Evolutionary conservation across 768 basidiomycete species (phyloP), one percentile per base, ranked within the genome.

Genomic region (Tulasnella sp.): DNA sequence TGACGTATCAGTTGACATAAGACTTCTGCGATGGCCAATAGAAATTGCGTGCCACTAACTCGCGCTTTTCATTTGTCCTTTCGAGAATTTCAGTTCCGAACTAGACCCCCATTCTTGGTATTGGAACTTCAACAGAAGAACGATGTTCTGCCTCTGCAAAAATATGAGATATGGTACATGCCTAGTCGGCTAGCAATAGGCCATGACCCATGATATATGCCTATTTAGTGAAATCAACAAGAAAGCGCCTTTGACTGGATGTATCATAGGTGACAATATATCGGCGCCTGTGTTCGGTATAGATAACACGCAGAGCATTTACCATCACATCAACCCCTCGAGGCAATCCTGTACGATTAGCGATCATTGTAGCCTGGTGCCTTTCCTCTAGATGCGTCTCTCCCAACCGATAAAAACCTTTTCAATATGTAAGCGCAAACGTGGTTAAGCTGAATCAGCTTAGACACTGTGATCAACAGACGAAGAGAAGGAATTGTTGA

Each of bases 1-100:
- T 3, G 35, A 65, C 54, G 45, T 63, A 65, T 19, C 48, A 19
- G 15, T 55, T 27, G 27, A 64, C 49, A 40, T 56, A 58, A n/a
- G 32, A 5, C 16, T 37, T 16, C 41, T 56, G 47, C 10, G 8
- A 8, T 28, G 54, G 56, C 58, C 57, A 63, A 40, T 48, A 55
- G 53, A 35, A 61, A n/a, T 61, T 25, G 13, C 53, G 48, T 10
- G 20, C 16, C 15, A 61, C 47, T 1, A 58, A 34, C 10, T 59
- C 50, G 12, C 35, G 29, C 1, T 59, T 62, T 42, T 58, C 58
- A 2, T n/a, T n/a, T n/a, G 12, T 19, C 19, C 34, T 35, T 35
- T 35, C 34, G 12, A 19, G 34, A 35, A 19, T 35, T 35, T 35
- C 19, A 19, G 34, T 35, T 35, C 34, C 34, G 34, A 19, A 10